A percentile compares a stretch with the other conserved stretches of the same genome.
Conservation (phyloP, 352 stramenopile species). For the Phytopythium sindhum region DNA sequence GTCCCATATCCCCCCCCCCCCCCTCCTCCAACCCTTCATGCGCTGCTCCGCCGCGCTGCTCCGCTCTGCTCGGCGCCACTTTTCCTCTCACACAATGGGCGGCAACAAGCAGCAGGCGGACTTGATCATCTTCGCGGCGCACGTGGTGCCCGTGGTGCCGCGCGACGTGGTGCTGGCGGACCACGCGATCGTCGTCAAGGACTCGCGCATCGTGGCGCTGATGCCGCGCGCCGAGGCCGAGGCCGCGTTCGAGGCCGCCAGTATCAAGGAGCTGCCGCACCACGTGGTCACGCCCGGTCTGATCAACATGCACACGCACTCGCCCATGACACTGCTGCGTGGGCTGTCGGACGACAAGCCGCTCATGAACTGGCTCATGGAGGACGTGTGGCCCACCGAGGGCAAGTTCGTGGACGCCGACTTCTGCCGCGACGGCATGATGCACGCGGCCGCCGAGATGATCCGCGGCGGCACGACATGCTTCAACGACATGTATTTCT, state of each 20-base stretch:
- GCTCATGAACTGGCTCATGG: constrained; percentile 75
- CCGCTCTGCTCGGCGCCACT: not conserved
- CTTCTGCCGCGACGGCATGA: constrained; percentile 73
- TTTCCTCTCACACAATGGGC: constrained; percentile 14
- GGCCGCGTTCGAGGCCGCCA: constrained; percentile 39
- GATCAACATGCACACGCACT: constrained; percentile 87
- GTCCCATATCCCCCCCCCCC: not conserved
- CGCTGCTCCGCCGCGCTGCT: not conserved
- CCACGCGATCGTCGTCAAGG: constrained; percentile 70
- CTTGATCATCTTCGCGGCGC: constrained; percentile 70
- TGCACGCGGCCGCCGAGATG: constrained; percentile 85
- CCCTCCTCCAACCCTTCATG: not conserved
- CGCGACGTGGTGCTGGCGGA: constrained; percentile 64
- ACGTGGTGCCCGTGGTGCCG: constrained; percentile 82
- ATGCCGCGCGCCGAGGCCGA: constrained; percentile 52
- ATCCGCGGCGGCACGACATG: constrained; percentile 86
- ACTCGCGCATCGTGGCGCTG: constrained; percentile 72
- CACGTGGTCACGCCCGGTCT: constrained; percentile 85
- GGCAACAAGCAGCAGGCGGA: constrained; percentile 38
- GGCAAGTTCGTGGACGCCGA: constrained; percentile 64
- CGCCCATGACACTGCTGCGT: constrained; percentile 82
- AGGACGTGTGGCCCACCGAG: constrained; percentile 88
- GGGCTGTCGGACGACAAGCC: constrained; percentile 86
- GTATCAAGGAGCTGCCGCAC: constrained; percentile 41
- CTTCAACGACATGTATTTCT: constrained; percentile 93